Percentiles rank a stretch among this genome's conserved stretches.
phyloP scores from a whole-genome alignment of 306 rosid species.

The Prunus mongolica region DNA sequence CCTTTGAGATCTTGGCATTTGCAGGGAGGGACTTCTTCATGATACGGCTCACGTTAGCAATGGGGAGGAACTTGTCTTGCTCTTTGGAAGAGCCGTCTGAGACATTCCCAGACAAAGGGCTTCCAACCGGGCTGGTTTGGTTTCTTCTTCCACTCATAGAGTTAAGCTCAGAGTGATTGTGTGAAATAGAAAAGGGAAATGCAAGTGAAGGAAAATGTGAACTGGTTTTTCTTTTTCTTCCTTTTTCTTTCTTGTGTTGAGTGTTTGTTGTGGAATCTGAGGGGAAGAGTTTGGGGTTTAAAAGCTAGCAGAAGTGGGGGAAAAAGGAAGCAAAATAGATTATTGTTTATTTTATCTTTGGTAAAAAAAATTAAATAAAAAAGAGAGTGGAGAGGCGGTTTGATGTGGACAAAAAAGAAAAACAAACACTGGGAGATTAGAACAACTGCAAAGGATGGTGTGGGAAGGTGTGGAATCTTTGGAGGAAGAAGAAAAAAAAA shows the following conservation, averaged over 20 bases:
- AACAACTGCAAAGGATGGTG: conserved; percentile 31
- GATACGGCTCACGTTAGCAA: conserved; percentile 82
- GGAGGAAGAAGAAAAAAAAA: not conserved
- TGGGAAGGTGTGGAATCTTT: conserved; percentile 27
- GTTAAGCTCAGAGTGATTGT: not conserved
- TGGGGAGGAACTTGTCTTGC: conserved; percentile 80
- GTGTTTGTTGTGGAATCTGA: conserved; percentile 10
- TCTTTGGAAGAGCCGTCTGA: conserved; percentile 62
- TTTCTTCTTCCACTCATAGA: conserved; percentile 56
- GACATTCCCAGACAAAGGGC: conserved; percentile 65
- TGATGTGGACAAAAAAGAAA: conserved; percentile 32
- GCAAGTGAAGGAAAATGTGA: not conserved
- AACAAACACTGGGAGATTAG: conserved; percentile 15
- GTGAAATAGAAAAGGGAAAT: not conserved
- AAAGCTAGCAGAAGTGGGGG: not conserved
- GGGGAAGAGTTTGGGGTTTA: conserved; percentile 18
- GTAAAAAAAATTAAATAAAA: not conserved
- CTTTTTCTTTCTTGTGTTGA: not conserved
- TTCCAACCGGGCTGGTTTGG: conserved; percentile 59
- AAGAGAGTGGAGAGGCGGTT: conserved; percentile 31
- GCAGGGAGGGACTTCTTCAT: conserved; percentile 83
- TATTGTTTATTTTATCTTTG: not conserved
- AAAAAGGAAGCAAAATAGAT: not conserved
- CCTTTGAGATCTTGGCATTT: conserved; percentile 81
- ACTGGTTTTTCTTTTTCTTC: not conserved